Percentiles rank a stretch among this genome's conserved stretches.
Evolutionary conservation across 768 basidiomycete genomes (phyloP).

Genomic region (Sarcodon aspratus): DNA sequence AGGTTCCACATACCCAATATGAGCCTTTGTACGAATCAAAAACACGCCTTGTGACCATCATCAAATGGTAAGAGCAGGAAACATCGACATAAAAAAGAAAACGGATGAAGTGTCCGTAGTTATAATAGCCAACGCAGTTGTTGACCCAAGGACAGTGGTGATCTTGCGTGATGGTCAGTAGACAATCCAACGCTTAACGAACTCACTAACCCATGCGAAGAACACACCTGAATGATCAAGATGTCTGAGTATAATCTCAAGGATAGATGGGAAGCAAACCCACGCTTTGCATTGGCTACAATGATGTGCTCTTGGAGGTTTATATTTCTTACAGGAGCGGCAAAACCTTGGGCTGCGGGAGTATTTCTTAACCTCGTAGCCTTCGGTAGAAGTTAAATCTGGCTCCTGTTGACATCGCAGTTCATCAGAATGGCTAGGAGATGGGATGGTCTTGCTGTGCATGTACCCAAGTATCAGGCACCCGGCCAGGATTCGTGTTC

Average conservation of each 20-base stretch:
- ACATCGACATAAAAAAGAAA: constrained; percentile 90
- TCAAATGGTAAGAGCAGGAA: constrained; percentile 79
- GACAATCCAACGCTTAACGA: constrained; percentile 1
- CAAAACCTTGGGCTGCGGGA: constrained; percentile 81
- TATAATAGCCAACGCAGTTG: constrained; percentile 90
- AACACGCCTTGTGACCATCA: constrained; percentile 68
- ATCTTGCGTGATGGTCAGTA: constrained; percentile 30
- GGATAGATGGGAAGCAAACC: constrained; percentile 12
- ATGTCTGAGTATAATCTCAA: background rate
- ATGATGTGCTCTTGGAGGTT: constrained; percentile 87
- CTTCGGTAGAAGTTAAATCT: constrained; percentile 50
- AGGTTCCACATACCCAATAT: constrained; percentile 39
- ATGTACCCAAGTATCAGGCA: constrained; percentile 71
- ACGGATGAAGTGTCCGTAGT: constrained; percentile 81
- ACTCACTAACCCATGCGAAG: constrained; percentile 71
- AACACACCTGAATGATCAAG: constrained; percentile 43
- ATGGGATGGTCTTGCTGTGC: background rate
- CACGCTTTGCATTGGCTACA: constrained; percentile 81
- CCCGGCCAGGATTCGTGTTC: constrained; percentile 71
- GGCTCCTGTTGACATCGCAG: constrained; percentile 44
- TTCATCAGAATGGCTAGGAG: background rate
- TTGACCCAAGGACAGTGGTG: constrained; percentile 92
- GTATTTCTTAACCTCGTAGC: constrained; percentile 83
- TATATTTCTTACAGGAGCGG: constrained; percentile 74
- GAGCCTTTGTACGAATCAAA: constrained; percentile 27